Evolutionary conservation across 2,329 filamentous ascomycete genomes (phyloP), one percentile per base, ranked within the genome.

Genomic region (Apiospora phragmitis): DNA sequence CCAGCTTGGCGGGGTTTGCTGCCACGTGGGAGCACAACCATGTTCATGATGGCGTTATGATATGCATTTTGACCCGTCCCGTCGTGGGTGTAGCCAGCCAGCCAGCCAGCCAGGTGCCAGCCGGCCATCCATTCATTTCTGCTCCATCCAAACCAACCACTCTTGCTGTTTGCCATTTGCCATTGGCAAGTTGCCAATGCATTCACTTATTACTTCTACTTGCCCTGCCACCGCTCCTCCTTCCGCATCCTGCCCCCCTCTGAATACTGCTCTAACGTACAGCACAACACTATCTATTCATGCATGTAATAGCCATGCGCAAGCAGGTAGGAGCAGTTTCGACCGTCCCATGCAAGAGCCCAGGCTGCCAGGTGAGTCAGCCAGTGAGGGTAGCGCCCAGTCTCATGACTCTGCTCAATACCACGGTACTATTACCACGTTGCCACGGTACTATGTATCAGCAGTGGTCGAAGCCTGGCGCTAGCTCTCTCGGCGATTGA

Each of bases 11-110:
- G 55, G 55, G 55, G 55, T 35, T 62, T 38, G 32, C 32, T 62
- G 55, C 55, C 55, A 62, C 55, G 55, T 62, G 55, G 55, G 55
- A 59, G 51, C 29, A 59, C 55, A 62, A 62, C 55, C 55, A 62
- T 62, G 55, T 62, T 62, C 55, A 62, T 38, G 55, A 62, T 62
- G 55, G 55, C 55, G 55, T 62, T 62, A 62, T 62, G 55, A 62
- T 62, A 32, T 62, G 55, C 55, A 62, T 62, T 38, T 62, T 38
- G 21, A 62, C 55, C 55, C 55, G 32, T 38, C 32, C 32, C 55
- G 55, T 62, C 55, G 32, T 38, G 51, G 26, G 51, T n/a, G 29
- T 35, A 18, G 29, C 51, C 49, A 26, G 38, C 65, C 65, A 18
- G 38, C 62, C 38, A 43, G 35, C 62, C 62, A 18, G 41, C 62